A percentile compares a stretch with the other conserved stretches of the same genome.
phyloP scores from a whole-genome alignment of 805 yeast genomes.

The Ogataea pini region DNA sequence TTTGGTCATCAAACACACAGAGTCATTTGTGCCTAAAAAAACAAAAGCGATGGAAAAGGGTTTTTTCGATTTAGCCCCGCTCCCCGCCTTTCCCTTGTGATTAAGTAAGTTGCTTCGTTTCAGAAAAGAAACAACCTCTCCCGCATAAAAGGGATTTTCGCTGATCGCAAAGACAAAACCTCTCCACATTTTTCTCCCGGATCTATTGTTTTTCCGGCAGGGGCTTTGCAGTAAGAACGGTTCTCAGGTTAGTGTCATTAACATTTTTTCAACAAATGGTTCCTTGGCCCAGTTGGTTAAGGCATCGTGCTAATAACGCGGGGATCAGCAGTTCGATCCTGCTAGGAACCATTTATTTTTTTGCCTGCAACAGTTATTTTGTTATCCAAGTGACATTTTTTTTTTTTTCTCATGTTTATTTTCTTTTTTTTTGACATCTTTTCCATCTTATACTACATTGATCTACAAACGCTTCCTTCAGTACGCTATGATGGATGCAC shows the following conservation, averaged over 20 bases:
- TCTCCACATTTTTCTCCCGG: background rate
- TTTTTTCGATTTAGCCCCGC: background rate
- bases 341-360: slow-evolving; percentile 66
- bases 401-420: background rate
- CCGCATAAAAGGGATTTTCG: background rate
- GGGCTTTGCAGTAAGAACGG: too few species aligned
- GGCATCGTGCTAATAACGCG: slow-evolving; percentile 48
- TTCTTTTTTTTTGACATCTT: background rate
- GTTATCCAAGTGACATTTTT: background rate
- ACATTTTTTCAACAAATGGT: slow-evolving; percentile 22
- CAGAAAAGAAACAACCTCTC: slow-evolving; percentile 2
- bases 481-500: background rate
- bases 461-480: background rate
- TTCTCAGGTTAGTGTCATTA: too few species aligned
- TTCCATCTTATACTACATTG: background rate
- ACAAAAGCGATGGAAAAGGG: background rate
- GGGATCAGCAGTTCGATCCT: slow-evolving; percentile 85
- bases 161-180: background rate
- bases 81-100: slow-evolving; percentile 3
- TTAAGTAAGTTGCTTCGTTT: slow-evolving; percentile 1
- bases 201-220: background rate
- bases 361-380: background rate
- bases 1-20: background rate
- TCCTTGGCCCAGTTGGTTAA: slow-evolving; percentile 48
- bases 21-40: background rate